Conservation (phyloP, 176 grass and related monocot species). For the Dendrocalamus sinicus region DNA sequence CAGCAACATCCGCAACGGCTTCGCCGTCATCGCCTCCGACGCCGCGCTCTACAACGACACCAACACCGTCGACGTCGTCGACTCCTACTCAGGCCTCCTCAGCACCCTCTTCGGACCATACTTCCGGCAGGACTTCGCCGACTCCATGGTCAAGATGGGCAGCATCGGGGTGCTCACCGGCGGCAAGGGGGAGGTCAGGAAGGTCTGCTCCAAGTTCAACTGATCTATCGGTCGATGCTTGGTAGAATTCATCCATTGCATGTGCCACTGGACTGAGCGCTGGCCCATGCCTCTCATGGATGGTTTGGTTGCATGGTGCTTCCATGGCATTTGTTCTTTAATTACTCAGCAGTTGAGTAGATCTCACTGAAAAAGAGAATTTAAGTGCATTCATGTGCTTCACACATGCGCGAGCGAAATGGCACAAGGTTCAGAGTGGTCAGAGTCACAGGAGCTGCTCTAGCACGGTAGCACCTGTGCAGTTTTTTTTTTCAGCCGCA, state of each 20-base stretch:
- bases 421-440: background rate
- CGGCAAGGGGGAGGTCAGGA: constrained; percentile 60
- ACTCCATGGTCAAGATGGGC: constrained; percentile 82
- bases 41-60: constrained; percentile 74
- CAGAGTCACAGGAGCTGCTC: too few species aligned
- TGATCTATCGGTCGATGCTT: background rate
- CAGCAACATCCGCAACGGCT: constrained; percentile 77
- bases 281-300: constrained; percentile 29
- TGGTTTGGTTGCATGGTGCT: constrained; percentile 11
- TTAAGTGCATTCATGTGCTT: background rate
- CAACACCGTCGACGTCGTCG: constrained; percentile 66
- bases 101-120: constrained; percentile 55
- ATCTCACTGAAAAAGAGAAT: constrained; percentile 17
- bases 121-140: constrained; percentile 74
- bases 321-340: constrained; percentile 19
- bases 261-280: background rate
- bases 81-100: constrained; percentile 72
- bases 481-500: constrained; percentile 12
- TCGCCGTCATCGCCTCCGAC: constrained; percentile 75
- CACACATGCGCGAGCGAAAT: background rate
- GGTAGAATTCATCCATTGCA: constrained; percentile 29
- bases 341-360: constrained; percentile 30
- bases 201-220: constrained; percentile 86
- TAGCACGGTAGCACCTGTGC: constrained; percentile 30
- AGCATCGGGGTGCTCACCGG: constrained; percentile 65